Evolutionary conservation across 176 grass and related monocot genomes (phyloP).

Genomic region (Microstegium vimineum): DNA sequence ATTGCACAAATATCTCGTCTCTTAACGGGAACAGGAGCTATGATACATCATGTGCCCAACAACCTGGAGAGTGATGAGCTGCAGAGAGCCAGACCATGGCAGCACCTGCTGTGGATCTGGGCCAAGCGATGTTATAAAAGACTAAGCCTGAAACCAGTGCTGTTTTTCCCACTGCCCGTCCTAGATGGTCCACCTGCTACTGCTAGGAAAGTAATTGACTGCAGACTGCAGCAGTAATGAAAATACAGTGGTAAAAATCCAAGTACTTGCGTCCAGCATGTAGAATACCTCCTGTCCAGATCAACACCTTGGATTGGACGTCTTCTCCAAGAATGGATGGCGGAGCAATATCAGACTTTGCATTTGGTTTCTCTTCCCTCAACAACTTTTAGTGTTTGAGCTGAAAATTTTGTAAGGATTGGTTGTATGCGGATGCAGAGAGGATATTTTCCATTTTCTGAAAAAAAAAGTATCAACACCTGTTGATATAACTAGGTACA

Average conservation of each 20-base stretch:
- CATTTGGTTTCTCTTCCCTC: background rate
- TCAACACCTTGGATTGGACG: background rate
- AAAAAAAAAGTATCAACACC: background rate
- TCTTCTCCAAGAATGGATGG: background rate
- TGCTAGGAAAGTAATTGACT: background rate
- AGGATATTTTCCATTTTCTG: background rate
- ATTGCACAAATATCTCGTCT: background rate
- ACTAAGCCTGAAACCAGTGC: background rate
- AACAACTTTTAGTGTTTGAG: no score
- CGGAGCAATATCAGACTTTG: no score
- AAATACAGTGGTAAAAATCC: background rate
- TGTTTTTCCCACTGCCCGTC: background rate
- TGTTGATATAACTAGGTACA: background rate
- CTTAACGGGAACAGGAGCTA: background rate
- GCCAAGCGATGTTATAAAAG: background rate
- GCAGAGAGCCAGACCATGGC: constrained; percentile 1
- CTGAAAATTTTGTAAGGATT: no score
- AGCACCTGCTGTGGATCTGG: constrained; percentile 19
- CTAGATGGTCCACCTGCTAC: background rate
- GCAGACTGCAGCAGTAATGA: background rate
- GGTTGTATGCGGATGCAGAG: background rate
- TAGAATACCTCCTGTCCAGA: background rate
- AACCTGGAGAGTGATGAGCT: background rate
- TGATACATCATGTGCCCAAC: background rate
- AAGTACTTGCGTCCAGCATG: background rate